Conservation (phyloP, 768 basidiomycete species). For the Mycena alexandri region DNA sequence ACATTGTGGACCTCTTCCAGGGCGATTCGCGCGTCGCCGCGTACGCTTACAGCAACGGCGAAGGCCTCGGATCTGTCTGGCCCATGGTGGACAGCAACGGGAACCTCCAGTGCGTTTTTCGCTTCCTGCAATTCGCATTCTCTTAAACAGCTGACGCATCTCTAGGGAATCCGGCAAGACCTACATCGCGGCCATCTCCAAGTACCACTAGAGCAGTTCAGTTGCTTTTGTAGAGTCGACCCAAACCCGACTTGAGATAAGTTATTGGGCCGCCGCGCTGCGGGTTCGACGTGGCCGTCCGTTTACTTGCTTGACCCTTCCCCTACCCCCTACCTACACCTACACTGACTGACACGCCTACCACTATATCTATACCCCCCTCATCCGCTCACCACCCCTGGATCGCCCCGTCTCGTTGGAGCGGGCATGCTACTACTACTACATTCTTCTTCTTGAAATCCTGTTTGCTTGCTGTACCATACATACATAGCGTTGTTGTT, state of each 20-base stretch:
- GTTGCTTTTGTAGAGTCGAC: too few relatives aligned
- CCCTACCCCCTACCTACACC: not conserved
- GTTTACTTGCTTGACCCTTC: slow-evolving; percentile 8
- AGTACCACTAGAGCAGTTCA: slow-evolving; percentile 33
- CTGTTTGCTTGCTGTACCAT: too few relatives aligned
- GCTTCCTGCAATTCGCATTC: not conserved
- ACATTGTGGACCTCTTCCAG: slow-evolving; percentile 56
- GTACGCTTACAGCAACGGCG: slow-evolving; percentile 63
- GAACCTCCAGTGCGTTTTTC: slow-evolving; percentile 26
- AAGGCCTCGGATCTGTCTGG: slow-evolving; percentile 61
- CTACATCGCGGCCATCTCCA: slow-evolving; percentile 36
- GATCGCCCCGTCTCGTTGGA: too few relatives aligned
- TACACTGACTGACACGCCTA: slow-evolving; percentile 5
- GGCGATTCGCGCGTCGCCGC: slow-evolving; percentile 52
- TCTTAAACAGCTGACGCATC: not conserved
- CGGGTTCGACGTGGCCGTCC: slow-evolving; percentile 27
- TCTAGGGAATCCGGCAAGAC: slow-evolving; percentile 31
- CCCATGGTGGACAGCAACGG: slow-evolving; percentile 49
- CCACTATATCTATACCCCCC: not conserved
- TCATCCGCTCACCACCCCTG: too few relatives aligned
- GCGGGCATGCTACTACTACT: too few relatives aligned
- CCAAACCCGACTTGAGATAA: too few relatives aligned
- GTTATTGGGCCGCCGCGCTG: slow-evolving; percentile 20
- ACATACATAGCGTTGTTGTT: too few relatives aligned
- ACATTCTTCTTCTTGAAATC: too few relatives aligned